A percentile compares a stretch with the other conserved stretches of the same genome.
Evolutionary conservation across 306 rosid genomes (phyloP).

Genomic region (Pterocarpus santalinus): DNA sequence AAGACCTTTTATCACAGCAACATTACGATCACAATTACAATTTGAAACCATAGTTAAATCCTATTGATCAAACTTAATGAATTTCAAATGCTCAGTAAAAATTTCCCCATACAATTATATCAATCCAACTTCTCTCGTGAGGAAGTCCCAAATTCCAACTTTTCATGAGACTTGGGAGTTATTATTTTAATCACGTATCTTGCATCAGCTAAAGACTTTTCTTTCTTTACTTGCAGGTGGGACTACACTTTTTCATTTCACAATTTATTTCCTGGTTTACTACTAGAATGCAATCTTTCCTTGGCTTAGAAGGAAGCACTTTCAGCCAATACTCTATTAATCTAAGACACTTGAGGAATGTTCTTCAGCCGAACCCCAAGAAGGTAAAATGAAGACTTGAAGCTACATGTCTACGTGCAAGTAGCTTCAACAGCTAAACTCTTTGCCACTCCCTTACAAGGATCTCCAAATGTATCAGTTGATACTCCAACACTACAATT

Average conservation of each 20-base stretch:
- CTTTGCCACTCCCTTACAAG: slow-evolving; percentile 77
- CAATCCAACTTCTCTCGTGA: neutral
- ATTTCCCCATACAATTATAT: neutral
- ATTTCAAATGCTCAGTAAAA: slow-evolving; percentile 10
- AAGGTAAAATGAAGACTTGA: slow-evolving; percentile 7
- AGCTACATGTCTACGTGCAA: slow-evolving; percentile 60
- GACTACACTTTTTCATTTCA: slow-evolving; percentile 10
- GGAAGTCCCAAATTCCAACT: neutral
- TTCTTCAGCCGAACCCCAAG: slow-evolving; percentile 16
- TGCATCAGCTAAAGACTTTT: slow-evolving; percentile 43
- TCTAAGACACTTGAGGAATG: slow-evolving; percentile 15
- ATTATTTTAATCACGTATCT: slow-evolving; percentile 21
- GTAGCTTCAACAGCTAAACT: slow-evolving; percentile 97
- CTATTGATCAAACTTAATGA: neutral
- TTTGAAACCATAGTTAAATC: neutral
- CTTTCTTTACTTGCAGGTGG: slow-evolving; percentile 41
- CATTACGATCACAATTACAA: too few species aligned
- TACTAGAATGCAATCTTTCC: slow-evolving; percentile 28
- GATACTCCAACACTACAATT: slow-evolving; percentile 80
- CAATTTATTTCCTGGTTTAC: slow-evolving; percentile 7
- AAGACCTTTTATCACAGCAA: too few species aligned
- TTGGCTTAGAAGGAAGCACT: slow-evolving; percentile 34
- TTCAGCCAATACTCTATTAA: slow-evolving; percentile 35
- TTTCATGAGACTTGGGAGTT: neutral
- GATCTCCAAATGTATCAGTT: slow-evolving; percentile 70